Conservation (phyloP, 2,329 filamentous ascomycete genomes). For the Chaetomium globosum region DNA sequence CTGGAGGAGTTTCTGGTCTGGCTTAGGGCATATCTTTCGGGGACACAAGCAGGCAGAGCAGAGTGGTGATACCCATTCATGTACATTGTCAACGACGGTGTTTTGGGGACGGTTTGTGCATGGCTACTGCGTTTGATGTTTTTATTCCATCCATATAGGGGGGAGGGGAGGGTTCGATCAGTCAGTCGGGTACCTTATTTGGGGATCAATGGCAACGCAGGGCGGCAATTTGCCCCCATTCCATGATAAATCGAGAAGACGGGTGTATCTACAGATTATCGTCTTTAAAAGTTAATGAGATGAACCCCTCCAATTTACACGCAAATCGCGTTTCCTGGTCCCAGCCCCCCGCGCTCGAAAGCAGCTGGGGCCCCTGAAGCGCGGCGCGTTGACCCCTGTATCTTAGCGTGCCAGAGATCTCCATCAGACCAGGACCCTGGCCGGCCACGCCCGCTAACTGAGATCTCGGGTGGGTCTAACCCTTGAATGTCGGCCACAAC, state of each 20-base stretch:
- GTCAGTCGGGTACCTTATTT: neutral
- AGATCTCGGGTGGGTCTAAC: conserved; percentile 8
- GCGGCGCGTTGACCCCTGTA: conserved; percentile 19
- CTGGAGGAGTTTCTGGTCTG: conserved; percentile 9
- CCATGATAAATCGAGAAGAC: neutral
- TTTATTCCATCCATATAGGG: neutral
- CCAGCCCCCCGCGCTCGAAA: conserved; percentile 1
- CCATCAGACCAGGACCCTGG: neutral
- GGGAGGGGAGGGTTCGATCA: neutral
- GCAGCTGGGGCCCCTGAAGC: conserved; percentile 2
- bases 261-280: too few relatives aligned
- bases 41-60: neutral
- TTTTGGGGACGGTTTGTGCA: neutral
- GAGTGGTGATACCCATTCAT: conserved; percentile 13
- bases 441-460: too few relatives aligned
- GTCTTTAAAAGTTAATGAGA: neutral
- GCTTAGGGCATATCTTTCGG: neutral
- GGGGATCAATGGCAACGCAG: neutral
- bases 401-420: neutral
- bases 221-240: neutral
- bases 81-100: conserved; percentile 11
- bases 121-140: neutral
- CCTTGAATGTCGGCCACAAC: neutral
- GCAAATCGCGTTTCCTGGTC: neutral
- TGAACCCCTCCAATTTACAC: neutral